Percentiles rank a stretch among this genome's conserved stretches.
These are phyloP conservation scores for Urochloa ruziziensis DNA, from an alignment of 176 grass and related monocot genomes.

Conservation along the genomic window DNA sequence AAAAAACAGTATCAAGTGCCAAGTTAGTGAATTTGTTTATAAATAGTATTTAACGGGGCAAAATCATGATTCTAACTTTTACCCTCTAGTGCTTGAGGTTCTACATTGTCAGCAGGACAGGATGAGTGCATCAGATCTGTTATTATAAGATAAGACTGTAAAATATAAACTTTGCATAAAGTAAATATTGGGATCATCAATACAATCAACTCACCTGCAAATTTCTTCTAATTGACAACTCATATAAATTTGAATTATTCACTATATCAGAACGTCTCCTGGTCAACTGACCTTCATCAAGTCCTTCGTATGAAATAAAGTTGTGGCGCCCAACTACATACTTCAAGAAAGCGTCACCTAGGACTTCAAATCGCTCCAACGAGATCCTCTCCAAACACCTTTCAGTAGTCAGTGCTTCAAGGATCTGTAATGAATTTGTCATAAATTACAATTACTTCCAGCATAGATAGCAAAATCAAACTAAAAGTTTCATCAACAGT, in stretches of 20 bases:
- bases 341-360: slow-evolving; percentile 97
- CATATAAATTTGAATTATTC: slow-evolving; percentile 86
- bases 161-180: slow-evolving; percentile 26
- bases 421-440: slow-evolving; percentile 60
- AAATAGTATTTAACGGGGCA: not conserved
- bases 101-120: not conserved
- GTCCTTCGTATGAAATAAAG: slow-evolving; percentile 72
- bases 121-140: not conserved
- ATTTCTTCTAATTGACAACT: slow-evolving; percentile 69
- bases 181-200: slow-evolving; percentile 18
- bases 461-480: slow-evolving; percentile 23
- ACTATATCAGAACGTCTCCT: slow-evolving; percentile 72
- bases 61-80: slow-evolving; percentile 25
- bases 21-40: slow-evolving; percentile 5
- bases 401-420: slow-evolving; percentile 95
- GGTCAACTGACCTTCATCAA: slow-evolving; percentile 94
- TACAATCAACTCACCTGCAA: slow-evolving; percentile 66
- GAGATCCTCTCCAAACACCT: slow-evolving; percentile 92
- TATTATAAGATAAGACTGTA: not conserved
- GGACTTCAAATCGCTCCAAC: slow-evolving; percentile 90
- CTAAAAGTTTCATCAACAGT: slow-evolving; percentile 23
- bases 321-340: slow-evolving; percentile 78
- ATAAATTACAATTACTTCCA: slow-evolving; percentile 21
- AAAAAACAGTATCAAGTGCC: not conserved
- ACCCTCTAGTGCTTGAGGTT: slow-evolving; percentile 1